Percentiles rank a stretch among this genome's conserved stretches.
Evolutionary conservation across 2,329 filamentous ascomycete species (phyloP).

Genomic region (Diplodia intermedia): DNA sequence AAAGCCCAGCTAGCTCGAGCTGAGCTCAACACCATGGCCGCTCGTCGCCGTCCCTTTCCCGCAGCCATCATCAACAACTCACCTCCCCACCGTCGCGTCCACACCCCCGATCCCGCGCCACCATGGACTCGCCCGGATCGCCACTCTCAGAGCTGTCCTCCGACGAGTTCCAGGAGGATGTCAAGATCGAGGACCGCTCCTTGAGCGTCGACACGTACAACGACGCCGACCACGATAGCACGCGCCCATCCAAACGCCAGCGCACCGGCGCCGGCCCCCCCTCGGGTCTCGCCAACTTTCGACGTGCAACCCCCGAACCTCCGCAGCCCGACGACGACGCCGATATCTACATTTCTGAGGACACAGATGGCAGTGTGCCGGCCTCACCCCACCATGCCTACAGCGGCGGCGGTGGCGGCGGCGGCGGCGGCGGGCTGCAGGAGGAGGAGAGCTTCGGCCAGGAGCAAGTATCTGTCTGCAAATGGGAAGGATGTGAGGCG

Average conservation of each 20-base stretch:
- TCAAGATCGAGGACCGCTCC: conserved; percentile 55
- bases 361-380: conserved; percentile 80
- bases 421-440: conserved; percentile 35
- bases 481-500: conserved; percentile 59
- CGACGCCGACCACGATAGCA: conserved; percentile 42
- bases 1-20: conserved; percentile 18
- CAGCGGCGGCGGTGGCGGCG: conserved; percentile 46
- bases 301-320: conserved; percentile 39
- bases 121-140: conserved; percentile 64
- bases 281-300: conserved; percentile 34
- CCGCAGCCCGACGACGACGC: conserved; percentile 44
- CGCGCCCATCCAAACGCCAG: conserved; percentile 48
- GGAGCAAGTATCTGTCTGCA: conserved; percentile 57
- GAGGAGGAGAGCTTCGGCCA: conserved; percentile 36
- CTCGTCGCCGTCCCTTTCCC: conserved; percentile 20
- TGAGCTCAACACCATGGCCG: conserved; percentile 31
- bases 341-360: conserved; percentile 79
- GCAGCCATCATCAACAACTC: conserved; percentile 22
- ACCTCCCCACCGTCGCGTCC: conserved; percentile 14
- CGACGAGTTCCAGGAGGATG: conserved; percentile 67
- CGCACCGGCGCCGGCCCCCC: conserved; percentile 42
- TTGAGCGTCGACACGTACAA: conserved; percentile 53
- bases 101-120: conserved; percentile 14
- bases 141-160: conserved; percentile 70
- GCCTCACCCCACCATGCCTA: conserved; percentile 58